Evolutionary conservation across 2,329 filamentous ascomycete species (phyloP).

Genomic region (Cladosporium oxysporum): DNA sequence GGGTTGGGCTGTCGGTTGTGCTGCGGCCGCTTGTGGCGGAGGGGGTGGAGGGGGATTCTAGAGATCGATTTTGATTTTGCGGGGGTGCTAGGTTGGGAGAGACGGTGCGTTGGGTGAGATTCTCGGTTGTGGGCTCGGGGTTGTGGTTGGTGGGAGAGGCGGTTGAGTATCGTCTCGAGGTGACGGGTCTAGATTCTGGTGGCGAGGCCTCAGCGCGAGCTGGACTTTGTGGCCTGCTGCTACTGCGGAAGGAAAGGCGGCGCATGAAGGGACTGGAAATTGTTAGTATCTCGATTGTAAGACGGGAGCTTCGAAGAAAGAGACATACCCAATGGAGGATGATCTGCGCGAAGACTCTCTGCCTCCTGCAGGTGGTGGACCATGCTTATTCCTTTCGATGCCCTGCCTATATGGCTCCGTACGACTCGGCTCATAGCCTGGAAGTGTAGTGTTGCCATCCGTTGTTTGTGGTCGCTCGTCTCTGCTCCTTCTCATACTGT

Average conservation of each 20-base stretch:
- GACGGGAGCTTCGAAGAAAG: not conserved
- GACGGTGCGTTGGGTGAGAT: not conserved
- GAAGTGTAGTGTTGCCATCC: not conserved
- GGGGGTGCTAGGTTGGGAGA: not conserved
- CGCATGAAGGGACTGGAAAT: conserved; percentile 30
- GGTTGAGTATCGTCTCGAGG: conserved; percentile 48
- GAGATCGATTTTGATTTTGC: not conserved
- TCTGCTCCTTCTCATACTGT: conserved; percentile 1
- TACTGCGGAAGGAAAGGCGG: conserved; percentile 33
- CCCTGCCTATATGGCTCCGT: conserved; percentile 6
- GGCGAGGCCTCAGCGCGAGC: not conserved
- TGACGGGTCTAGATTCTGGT: conserved; percentile 41
- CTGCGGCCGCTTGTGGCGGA: conserved; percentile 11
- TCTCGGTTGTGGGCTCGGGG: not conserved
- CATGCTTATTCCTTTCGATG: conserved; percentile 8
- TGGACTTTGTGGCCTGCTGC: conserved; percentile 24
- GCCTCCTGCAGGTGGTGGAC: conserved; percentile 6
- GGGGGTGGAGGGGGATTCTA: conserved; percentile 5
- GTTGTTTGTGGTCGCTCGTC: conserved; percentile 1
- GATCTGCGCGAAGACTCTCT: conserved; percentile 19
- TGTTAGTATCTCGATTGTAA: conserved; percentile 7
- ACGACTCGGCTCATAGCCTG: not conserved
- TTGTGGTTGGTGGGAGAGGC: conserved; percentile 6
- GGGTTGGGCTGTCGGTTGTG: not conserved
- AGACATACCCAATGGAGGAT: conserved; percentile 22